Conservation (phyloP, 371 early-diverging fungal genomes). For the Paraphysoderma sedebokerense region DNA sequence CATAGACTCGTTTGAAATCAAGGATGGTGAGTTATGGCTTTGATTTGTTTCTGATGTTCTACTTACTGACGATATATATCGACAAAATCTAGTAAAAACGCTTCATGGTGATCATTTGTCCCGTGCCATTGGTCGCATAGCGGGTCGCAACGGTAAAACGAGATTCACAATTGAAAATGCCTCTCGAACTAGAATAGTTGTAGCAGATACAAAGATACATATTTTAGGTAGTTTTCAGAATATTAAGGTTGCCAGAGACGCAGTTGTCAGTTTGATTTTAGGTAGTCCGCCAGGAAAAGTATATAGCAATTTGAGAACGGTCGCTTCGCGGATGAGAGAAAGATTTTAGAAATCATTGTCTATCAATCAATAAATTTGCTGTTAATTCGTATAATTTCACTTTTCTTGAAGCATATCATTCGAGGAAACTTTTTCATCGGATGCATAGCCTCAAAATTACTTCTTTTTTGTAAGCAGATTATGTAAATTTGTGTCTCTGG, state of each 20-base stretch:
- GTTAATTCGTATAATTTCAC: no score
- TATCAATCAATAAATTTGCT: no score
- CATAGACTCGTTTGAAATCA: slow-evolving; percentile 93
- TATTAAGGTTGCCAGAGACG: slow-evolving; percentile 94
- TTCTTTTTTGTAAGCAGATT: no score
- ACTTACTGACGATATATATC: neutral
- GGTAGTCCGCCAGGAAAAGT: slow-evolving; percentile 98
- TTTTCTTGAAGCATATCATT: no score
- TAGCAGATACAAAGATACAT: slow-evolving; percentile 95
- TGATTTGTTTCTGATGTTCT: neutral
- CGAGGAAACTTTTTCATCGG: no score
- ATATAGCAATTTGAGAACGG: slow-evolving; percentile 71
- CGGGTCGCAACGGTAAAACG: slow-evolving; percentile 97
- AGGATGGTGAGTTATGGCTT: slow-evolving; percentile 76
- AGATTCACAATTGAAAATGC: slow-evolving; percentile 95
- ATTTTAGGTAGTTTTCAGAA: slow-evolving; percentile 94
- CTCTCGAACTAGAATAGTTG: slow-evolving; percentile 88
- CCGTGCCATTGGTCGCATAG: slow-evolving; percentile 98
- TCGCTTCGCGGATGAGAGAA: slow-evolving; percentile 84
- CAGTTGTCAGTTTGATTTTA: slow-evolving; percentile 85
- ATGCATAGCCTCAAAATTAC: no score
- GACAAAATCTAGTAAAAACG: slow-evolving; percentile 52
- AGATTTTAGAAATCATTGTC: slow-evolving; percentile 64
- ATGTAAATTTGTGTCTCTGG: no score
- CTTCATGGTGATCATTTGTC: slow-evolving; percentile 90